A percentile compares a stretch with the other conserved stretches of the same genome.
Evolutionary conservation across 371 early-diverging fungal species (phyloP).

Genomic region (Mucor irregularis): DNA sequence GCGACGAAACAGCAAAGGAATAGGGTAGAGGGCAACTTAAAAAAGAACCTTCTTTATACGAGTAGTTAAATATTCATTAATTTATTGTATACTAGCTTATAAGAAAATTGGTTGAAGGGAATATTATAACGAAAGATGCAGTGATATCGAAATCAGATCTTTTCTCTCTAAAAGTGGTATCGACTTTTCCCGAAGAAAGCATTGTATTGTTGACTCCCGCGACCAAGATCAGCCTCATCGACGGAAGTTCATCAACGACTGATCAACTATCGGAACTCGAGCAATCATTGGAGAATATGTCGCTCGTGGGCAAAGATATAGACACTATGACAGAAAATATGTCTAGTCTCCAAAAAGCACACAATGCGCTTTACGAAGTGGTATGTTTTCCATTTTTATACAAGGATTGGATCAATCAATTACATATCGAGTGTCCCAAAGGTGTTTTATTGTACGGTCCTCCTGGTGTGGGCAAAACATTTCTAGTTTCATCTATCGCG

Average conservation of each 20-base stretch:
- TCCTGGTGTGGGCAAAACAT: constrained; percentile 97
- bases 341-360: constrained; percentile 53
- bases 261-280: constrained; percentile 15
- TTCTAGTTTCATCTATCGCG: constrained; percentile 72
- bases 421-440: constrained; percentile 84
- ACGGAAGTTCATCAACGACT: constrained; percentile 10
- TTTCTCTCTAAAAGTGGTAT: constrained; percentile 27
- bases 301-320: not conserved
- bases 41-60: not conserved
- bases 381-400: constrained; percentile 80
- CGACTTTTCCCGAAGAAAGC: constrained; percentile 25
- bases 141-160: not conserved
- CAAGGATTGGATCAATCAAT: constrained; percentile 57
- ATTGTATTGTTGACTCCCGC: constrained; percentile 24
- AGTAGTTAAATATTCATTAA: not conserved
- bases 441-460: constrained; percentile 91
- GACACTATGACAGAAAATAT: constrained; percentile 23
- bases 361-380: constrained; percentile 71
- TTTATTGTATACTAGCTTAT: constrained; percentile 6
- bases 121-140: constrained; percentile 1
- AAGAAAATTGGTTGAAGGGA: constrained; percentile 17
- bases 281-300: constrained; percentile 4
- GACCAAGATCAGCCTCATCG: constrained; percentile 3
- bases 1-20: constrained; percentile 25
- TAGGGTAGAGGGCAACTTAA: constrained; percentile 21